These are phyloP conservation scores for Russula brevipes DNA, from an alignment of 768 basidiomycete species.

Conservation along the genomic window DNA sequence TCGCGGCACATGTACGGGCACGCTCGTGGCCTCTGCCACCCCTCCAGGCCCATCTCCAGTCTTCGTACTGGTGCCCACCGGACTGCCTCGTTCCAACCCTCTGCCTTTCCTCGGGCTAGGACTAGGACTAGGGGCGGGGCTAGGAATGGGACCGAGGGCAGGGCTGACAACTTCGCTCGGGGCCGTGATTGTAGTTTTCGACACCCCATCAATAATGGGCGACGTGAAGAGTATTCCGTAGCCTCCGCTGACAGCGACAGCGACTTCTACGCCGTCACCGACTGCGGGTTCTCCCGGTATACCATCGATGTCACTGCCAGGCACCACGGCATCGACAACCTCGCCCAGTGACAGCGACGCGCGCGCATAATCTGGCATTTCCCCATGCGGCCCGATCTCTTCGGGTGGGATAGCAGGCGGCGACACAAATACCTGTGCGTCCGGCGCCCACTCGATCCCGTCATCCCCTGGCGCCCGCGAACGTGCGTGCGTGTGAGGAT, in stretches of 20 bases:
- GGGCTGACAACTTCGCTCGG: not conserved
- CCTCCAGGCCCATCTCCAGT: slow-evolving; percentile 9
- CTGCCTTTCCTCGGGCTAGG: not conserved
- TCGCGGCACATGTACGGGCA: slow-evolving; percentile 30
- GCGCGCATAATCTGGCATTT: slow-evolving; percentile 35
- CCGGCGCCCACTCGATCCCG: slow-evolving; percentile 50
- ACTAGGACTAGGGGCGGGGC: not conserved
- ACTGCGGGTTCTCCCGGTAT: slow-evolving; percentile 1
- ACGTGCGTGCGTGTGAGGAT: not conserved
- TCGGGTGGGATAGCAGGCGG: slow-evolving; percentile 26
- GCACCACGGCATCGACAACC: slow-evolving; percentile 4
- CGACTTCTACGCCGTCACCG: not conserved
- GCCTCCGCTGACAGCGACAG: slow-evolving; percentile 3
- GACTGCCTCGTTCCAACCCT: not conserved
- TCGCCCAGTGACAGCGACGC: slow-evolving; percentile 19
- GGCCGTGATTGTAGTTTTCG: not conserved
- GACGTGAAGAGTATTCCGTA: slow-evolving; percentile 9
- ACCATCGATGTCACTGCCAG: slow-evolving; percentile 22
- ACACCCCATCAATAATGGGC: slow-evolving; percentile 1
- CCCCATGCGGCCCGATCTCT: slow-evolving; percentile 44
- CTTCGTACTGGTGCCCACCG: slow-evolving; percentile 1
- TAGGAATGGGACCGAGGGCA: not conserved
- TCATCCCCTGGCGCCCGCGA: slow-evolving; percentile 29
- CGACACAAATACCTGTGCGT: slow-evolving; percentile 34
- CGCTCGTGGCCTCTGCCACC: slow-evolving; percentile 9